Percentiles rank a stretch among this genome's conserved stretches.
phyloP scores from a whole-genome alignment of 225 moss, liverwort and hornwort species.

The Pseudoscleropodium purum region DNA sequence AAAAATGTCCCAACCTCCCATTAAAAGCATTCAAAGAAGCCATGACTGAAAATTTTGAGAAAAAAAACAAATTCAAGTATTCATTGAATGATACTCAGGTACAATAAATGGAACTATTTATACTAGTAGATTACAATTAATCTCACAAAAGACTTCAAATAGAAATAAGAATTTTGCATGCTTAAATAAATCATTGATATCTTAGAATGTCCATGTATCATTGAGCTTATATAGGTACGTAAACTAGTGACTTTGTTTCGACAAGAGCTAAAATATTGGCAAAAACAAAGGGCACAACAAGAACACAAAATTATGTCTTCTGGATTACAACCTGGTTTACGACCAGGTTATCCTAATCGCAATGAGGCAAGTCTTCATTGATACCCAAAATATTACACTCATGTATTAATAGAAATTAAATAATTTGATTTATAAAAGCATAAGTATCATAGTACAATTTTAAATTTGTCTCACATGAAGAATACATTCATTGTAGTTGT shows the following conservation, averaged over 20 bases:
- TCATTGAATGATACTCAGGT: conserved; percentile 28
- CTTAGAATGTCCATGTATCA: not conserved
- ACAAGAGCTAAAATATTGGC: conserved; percentile 25
- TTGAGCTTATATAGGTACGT: not conserved
- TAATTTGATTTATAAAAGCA: too few relatives aligned
- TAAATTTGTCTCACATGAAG: not conserved
- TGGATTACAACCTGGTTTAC: conserved; percentile 9
- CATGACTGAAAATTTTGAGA: conserved; percentile 38
- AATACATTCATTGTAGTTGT: too few relatives aligned
- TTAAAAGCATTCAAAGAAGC: conserved; percentile 29
- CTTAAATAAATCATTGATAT: not conserved
- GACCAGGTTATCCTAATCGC: not conserved
- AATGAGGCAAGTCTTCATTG: not conserved
- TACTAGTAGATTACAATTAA: not conserved
- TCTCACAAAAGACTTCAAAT: not conserved
- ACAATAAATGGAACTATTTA: not conserved
- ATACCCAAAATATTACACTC: not conserved
- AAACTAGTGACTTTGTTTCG: conserved; percentile 14
- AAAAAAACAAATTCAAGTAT: conserved; percentile 35
- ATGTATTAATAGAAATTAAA: not conserved
- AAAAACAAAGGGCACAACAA: conserved; percentile 14
- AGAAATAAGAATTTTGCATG: not conserved
- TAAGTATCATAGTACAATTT: not conserved
- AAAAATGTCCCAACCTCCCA: conserved; percentile 32
- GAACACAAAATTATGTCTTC: conserved; percentile 16